Conservation (phyloP, 768 basidiomycete species). For the Panaeolus papilionaceus region DNA sequence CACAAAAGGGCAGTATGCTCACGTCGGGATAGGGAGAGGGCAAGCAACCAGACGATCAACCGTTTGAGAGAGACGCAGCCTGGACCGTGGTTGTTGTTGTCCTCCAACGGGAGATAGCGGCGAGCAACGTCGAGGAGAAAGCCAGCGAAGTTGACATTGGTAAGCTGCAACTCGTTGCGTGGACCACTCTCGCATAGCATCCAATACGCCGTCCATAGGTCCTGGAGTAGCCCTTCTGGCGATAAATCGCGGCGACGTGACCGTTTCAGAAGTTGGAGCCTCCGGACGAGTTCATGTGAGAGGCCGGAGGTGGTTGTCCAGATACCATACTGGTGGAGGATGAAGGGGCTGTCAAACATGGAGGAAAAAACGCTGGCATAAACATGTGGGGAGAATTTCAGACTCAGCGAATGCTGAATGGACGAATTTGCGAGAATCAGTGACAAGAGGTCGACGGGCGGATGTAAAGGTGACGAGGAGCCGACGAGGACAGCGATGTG, state of each 20-base stretch:
- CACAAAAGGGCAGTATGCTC: slow-evolving; percentile 25
- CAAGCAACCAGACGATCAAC: slow-evolving; percentile 48
- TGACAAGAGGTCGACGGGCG: slow-evolving; percentile 47
- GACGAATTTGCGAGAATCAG: slow-evolving; percentile 53
- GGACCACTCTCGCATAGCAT: slow-evolving; percentile 66
- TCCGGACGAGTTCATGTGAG: slow-evolving; percentile 53
- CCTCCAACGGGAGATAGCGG: slow-evolving; percentile 21
- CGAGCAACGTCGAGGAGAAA: slow-evolving; percentile 42
- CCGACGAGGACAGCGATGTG: slow-evolving; percentile 57
- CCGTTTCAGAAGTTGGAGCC: slow-evolving; percentile 55
- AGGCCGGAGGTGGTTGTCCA: slow-evolving; percentile 46
- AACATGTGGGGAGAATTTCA: slow-evolving; percentile 53
- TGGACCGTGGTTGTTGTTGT: slow-evolving; percentile 20
- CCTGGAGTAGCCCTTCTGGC: slow-evolving; percentile 38
- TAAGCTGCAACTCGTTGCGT: slow-evolving; percentile 53
- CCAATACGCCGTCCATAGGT: slow-evolving; percentile 63
- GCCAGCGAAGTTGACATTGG: slow-evolving; percentile 42
- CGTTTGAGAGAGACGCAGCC: slow-evolving; percentile 30
- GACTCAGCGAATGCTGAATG: slow-evolving; percentile 49
- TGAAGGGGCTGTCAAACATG: slow-evolving; percentile 50
- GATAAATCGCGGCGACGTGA: slow-evolving; percentile 45
- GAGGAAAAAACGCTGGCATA: slow-evolving; percentile 60
- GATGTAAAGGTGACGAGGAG: slow-evolving; percentile 40
- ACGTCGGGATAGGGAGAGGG: slow-evolving; percentile 46
- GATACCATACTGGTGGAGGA: slow-evolving; percentile 30